Evolutionary conservation across 192 early-diverging fungal species (phyloP).

Genomic region (Backusella morwellensis): DNA sequence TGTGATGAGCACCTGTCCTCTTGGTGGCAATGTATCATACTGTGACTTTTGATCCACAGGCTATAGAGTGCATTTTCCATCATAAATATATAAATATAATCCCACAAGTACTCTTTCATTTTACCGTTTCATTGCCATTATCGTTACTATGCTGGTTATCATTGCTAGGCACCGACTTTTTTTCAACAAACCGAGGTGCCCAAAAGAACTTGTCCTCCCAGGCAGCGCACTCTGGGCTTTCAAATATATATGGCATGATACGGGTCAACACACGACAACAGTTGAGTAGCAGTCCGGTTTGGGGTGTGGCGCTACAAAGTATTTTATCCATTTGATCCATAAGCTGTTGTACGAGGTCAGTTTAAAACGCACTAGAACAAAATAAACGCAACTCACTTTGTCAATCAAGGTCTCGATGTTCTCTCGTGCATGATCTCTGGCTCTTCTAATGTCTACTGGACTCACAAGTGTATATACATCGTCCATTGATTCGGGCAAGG

Average conservation of each 20-base stretch:
- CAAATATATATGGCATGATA: conserved; percentile 83
- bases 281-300: conserved; percentile 65
- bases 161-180: neutral
- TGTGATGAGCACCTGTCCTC: conserved; percentile 54
- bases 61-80: neutral
- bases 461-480: conserved; percentile 87
- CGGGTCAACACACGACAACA: conserved; percentile 82
- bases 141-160: neutral
- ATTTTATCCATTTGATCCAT: conserved; percentile 46
- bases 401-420: conserved; percentile 76
- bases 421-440: conserved; percentile 70
- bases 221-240: conserved; percentile 45
- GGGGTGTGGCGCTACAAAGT: conserved; percentile 41
- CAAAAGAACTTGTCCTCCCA: conserved; percentile 69
- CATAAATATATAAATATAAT: neutral
- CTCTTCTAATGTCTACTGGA: conserved; percentile 76
- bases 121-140: neutral
- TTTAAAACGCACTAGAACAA: neutral
- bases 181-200: conserved; percentile 30
- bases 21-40: conserved; percentile 19
- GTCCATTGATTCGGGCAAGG: conserved; percentile 68
- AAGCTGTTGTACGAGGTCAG: conserved; percentile 25
- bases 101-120: neutral
- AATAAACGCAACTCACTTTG: conserved; percentile 47
- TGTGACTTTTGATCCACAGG: conserved; percentile 7